A percentile compares a stretch with the other conserved stretches of the same genome.
Evolutionary conservation across 164 flowering plant genomes (phyloP).

Genomic region (Umbellularia californica): DNA sequence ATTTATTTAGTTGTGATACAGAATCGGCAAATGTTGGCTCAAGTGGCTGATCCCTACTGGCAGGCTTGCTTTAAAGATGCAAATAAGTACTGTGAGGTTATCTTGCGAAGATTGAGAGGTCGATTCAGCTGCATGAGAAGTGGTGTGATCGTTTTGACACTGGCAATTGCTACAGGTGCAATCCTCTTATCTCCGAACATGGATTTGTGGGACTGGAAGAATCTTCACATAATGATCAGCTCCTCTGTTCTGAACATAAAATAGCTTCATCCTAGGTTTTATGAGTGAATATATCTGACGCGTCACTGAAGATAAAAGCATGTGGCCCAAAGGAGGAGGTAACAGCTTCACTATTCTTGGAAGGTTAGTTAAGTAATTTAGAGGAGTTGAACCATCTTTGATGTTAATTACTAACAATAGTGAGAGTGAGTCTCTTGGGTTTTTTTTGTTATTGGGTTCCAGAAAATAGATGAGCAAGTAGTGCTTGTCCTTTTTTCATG

Average conservation of each 20-base stretch:
- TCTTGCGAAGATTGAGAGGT: conserved; percentile 43
- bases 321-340: too few species aligned
- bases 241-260: not conserved
- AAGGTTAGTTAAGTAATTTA: too few species aligned
- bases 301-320: too few species aligned
- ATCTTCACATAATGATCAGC: conserved; percentile 30
- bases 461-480: too few species aligned
- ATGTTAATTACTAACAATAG: too few species aligned
- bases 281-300: too few species aligned
- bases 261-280: too few species aligned
- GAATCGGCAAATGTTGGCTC: conserved; percentile 60
- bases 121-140: conserved; percentile 57
- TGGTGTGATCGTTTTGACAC: conserved; percentile 23
- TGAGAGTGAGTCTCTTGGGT: too few species aligned
- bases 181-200: conserved; percentile 38
- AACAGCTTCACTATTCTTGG: too few species aligned
- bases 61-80: conserved; percentile 47
- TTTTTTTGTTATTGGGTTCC: too few species aligned
- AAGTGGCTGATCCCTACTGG: conserved; percentile 25
- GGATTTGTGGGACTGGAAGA: conserved; percentile 51
- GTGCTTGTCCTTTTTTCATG: too few species aligned
- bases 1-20: conserved; percentile 15
- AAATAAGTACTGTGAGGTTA: conserved; percentile 65
- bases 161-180: conserved; percentile 49
- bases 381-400: too few species aligned